A percentile compares a stretch with the other conserved stretches of the same genome.
Conservation (phyloP, 2,329 filamentous ascomycete genomes). For the Nemania diffusa region DNA sequence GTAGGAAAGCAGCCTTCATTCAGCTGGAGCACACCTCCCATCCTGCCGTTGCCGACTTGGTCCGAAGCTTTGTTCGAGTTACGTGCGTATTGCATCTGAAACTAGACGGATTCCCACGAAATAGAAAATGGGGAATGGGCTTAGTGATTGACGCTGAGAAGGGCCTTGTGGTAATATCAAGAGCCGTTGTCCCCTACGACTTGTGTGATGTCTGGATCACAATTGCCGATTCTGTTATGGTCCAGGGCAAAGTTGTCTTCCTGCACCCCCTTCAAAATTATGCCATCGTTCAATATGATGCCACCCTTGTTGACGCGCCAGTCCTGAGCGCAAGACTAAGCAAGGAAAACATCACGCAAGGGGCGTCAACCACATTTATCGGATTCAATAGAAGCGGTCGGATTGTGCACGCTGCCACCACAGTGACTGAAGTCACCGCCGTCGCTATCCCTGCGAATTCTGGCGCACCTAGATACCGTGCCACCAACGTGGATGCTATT, state of each 20-base stretch:
- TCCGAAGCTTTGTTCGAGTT: constrained; percentile 94
- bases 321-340: constrained; percentile 90
- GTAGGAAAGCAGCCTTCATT: constrained; percentile 88
- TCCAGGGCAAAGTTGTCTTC: constrained; percentile 94
- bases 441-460: constrained; percentile 96
- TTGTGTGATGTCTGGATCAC: constrained; percentile 96
- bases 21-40: constrained; percentile 89
- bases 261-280: constrained; percentile 98
- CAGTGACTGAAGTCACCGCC: constrained; percentile 95
- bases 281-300: constrained; percentile 93
- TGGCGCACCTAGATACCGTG: constrained; percentile 89
- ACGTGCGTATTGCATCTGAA: constrained; percentile 94
- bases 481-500: constrained; percentile 95
- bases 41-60: constrained; percentile 89
- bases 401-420: constrained; percentile 92
- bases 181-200: constrained; percentile 95
- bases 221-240: constrained; percentile 94
- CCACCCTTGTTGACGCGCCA: constrained; percentile 89
- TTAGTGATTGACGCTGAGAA: constrained; percentile 97
- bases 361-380: constrained; percentile 93
- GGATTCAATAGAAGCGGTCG: constrained; percentile 97
- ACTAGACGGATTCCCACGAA: constrained; percentile 96
- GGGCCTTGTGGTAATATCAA: constrained; percentile 91
- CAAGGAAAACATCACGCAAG: constrained; percentile 85
- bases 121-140: constrained; percentile 93